phyloP scores from a whole-genome alignment of 2,329 filamentous ascomycete genomes.

The Exutisphaerella laricina region DNA sequence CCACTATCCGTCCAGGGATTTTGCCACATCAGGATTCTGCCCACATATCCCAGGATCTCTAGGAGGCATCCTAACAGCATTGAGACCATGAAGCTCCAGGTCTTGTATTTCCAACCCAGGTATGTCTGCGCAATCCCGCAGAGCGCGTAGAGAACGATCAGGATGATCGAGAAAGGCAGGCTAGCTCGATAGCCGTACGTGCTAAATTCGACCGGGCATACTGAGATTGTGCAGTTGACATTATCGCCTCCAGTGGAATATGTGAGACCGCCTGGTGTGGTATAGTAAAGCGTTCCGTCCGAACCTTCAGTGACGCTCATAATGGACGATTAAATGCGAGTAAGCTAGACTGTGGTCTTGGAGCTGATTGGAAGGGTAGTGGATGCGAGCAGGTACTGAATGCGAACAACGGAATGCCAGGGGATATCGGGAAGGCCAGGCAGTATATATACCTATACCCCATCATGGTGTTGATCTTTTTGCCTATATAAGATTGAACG shows the following conservation, averaged over 20 bases:
- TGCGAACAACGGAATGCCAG: too few species aligned
- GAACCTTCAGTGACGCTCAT: constrained; percentile 1
- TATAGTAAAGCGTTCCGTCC: not conserved
- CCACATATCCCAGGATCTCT: constrained; percentile 57
- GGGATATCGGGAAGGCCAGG: too few species aligned
- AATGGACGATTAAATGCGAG: too few species aligned
- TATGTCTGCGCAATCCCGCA: not conserved
- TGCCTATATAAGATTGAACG: too few species aligned
- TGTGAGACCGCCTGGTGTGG: not conserved
- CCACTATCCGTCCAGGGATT: constrained; percentile 43
- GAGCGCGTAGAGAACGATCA: constrained; percentile 2
- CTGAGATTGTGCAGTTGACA: constrained; percentile 2
- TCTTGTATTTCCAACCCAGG: not conserved
- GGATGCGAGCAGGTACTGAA: too few species aligned
- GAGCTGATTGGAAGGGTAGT: too few species aligned
- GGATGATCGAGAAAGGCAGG: constrained; percentile 2
- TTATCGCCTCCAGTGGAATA: constrained; percentile 1
- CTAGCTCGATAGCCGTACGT: constrained; percentile 2
- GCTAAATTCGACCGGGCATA: constrained; percentile 1
- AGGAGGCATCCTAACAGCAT: not conserved
- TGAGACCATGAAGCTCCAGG: not conserved
- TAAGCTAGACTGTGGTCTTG: too few species aligned
- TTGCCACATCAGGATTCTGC: constrained; percentile 50
- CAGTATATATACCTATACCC: too few species aligned
- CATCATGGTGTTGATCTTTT: too few species aligned